Evolutionary conservation across 2,329 filamentous ascomycete species (phyloP), one percentile per base, ranked within the genome.

Genomic region (Pseudodiploospora longispora): DNA sequence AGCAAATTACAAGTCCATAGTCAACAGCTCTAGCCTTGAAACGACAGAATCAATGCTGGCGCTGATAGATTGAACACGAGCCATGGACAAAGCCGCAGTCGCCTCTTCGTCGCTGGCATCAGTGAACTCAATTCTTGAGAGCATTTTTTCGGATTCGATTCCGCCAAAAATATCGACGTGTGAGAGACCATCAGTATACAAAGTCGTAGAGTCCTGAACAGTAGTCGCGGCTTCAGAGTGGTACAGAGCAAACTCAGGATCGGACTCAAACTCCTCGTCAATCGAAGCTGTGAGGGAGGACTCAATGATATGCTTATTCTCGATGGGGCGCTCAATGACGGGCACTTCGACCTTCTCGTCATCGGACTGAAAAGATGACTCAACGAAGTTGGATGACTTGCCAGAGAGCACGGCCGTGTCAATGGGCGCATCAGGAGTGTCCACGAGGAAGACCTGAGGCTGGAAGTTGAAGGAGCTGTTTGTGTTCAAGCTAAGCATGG

Each of bases 391-490:
- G 35, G 74, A 76, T 0, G 74, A 66, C 74, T 93, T 93, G 56
- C 85, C 85, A 4, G 82, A 82, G n/a, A 93, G 71, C 27, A 75
- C 59, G 27, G 76, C 71, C 5, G 76, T 66, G 58, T 83, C 71
- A 52, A 90, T 73, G 5, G 83, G 82, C 28, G 83, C 70, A 52
- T 83, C 76, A 2, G 83, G 82, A 2, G 86, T 75, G 51, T 85
- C 80, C n/a, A 90, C 78, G 40, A 87, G 78, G 56, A 85, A 94
- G 40, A 86, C 82, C 59, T 82, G 80, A 27, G 82, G 81, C 59
- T 85, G 81, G 62, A 78, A 82, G 61, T 70, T 72, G 62, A 74
- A 81, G 47, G 70, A 69, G 43, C 68, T 63, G 42, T 66, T 61
- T 19, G 19, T 19, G 56, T 76, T 76, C 38, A 89, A 63, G 51